phyloP scores from a whole-genome alignment of 768 basidiomycete species.

The Galerina sulciceps region DNA sequence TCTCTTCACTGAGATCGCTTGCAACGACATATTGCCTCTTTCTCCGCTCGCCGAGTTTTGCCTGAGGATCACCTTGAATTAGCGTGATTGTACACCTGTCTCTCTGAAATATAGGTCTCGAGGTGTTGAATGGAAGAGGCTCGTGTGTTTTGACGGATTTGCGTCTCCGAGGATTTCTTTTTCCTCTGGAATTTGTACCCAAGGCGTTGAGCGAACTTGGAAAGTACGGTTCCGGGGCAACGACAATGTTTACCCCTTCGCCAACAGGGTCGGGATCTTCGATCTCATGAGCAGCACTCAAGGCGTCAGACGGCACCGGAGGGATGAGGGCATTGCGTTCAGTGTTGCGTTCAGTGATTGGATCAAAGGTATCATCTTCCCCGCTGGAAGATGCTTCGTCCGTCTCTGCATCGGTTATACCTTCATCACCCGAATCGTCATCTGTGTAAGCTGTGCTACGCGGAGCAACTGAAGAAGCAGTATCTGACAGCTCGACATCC shows the following conservation, averaged over 20 bases:
- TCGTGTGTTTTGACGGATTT: constrained; percentile 70
- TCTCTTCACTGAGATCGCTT: constrained; percentile 94
- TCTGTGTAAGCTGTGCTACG: constrained; percentile 67
- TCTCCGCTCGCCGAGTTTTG: constrained; percentile 54
- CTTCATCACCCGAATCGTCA: constrained; percentile 70
- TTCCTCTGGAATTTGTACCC: constrained; percentile 39
- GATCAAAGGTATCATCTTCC: constrained; percentile 70
- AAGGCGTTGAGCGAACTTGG: constrained; percentile 66
- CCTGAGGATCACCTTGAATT: constrained; percentile 81
- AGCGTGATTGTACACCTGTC: constrained; percentile 92
- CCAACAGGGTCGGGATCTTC: constrained; percentile 86
- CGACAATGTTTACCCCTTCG: constrained; percentile 89
- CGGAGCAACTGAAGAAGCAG: constrained; percentile 58
- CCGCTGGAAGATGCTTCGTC: constrained; percentile 60
- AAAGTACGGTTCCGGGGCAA: constrained; percentile 85
- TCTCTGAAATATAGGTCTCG: constrained; percentile 84
- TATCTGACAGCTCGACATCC: constrained; percentile 63
- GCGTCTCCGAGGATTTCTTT: constrained; percentile 53
- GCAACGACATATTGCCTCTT: constrained; percentile 84
- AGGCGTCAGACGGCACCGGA: constrained; percentile 29
- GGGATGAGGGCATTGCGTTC: constrained; percentile 73
- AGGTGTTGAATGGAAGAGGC: constrained; percentile 65
- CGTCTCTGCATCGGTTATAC: constrained; percentile 56
- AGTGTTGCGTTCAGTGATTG: constrained; percentile 86
- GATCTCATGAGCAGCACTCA: constrained; percentile 44